A percentile compares a stretch with the other conserved stretches of the same genome.
phyloP scores from a whole-genome alignment of 2,329 filamentous ascomycete species.

The Chaetomium strumarium region DNA sequence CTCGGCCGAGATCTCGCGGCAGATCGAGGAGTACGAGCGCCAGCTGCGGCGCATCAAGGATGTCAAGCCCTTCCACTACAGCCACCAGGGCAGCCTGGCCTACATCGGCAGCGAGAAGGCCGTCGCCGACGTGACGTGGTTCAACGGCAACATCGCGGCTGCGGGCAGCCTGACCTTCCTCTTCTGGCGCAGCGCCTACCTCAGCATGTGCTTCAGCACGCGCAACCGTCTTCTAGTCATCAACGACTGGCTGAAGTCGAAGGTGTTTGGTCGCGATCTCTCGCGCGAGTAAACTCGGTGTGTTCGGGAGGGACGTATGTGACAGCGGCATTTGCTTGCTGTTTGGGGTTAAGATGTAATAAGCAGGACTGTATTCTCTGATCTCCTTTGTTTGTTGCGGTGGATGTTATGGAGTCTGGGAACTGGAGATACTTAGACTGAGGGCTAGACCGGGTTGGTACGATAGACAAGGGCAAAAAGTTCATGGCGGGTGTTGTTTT shows the following conservation, averaged over 20 bases:
- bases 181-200: slow-evolving; percentile 96
- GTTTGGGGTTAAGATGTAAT: slow-evolving; percentile 3
- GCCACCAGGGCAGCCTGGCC: slow-evolving; percentile 90
- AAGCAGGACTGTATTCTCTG: slow-evolving; percentile 2
- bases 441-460: slow-evolving; percentile 18
- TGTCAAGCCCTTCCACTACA: slow-evolving; percentile 97
- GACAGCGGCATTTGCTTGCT: slow-evolving; percentile 12
- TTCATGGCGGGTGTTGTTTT: slow-evolving; percentile 8
- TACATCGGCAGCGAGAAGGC: slow-evolving; percentile 98
- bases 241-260: slow-evolving; percentile 95
- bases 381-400: slow-evolving; percentile 8
- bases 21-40: slow-evolving; percentile 84
- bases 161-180: slow-evolving; percentile 93
- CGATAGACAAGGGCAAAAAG: slow-evolving; percentile 17
- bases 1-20: slow-evolving; percentile 59
- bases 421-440: slow-evolving; percentile 18
- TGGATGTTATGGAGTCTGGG: slow-evolving; percentile 20
- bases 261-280: slow-evolving; percentile 92
- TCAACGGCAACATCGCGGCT: slow-evolving; percentile 91
- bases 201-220: slow-evolving; percentile 99
- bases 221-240: slow-evolving; percentile 91
- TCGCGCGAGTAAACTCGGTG: slow-evolving; percentile 68
- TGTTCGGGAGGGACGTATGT: background rate
- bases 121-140: slow-evolving; percentile 94
- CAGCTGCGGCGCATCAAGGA: slow-evolving; percentile 85